Evolutionary conservation across 176 grass and related monocot genomes (phyloP).

Genomic region (Phoenix dactylifera): DNA sequence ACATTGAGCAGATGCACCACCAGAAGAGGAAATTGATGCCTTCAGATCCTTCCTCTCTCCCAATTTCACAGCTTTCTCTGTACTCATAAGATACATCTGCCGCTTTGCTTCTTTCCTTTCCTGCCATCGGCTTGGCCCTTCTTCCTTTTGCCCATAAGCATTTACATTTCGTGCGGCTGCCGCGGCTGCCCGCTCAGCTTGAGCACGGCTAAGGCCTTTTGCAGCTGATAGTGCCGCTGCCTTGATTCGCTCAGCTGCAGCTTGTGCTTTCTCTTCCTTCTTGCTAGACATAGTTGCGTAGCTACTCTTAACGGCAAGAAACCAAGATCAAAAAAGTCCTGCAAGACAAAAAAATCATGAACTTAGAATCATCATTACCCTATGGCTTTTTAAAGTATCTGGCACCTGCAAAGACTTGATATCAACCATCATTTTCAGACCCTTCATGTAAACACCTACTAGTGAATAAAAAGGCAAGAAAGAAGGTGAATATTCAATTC

Average conservation of each 20-base stretch:
- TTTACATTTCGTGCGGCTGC: slow-evolving; percentile 65
- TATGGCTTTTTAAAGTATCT: no score
- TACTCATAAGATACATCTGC: slow-evolving; percentile 61
- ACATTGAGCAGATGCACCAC: slow-evolving; percentile 37
- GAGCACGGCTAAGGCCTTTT: slow-evolving; percentile 64
- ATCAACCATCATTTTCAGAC: no score
- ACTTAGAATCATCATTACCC: no score
- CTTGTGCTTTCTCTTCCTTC: slow-evolving; percentile 36
- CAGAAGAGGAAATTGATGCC: slow-evolving; percentile 20
- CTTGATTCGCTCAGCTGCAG: slow-evolving; percentile 51
- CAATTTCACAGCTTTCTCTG: slow-evolving; percentile 52
- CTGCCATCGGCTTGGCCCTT: slow-evolving; percentile 14
- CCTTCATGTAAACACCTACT: no score
- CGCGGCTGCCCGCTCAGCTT: slow-evolving; percentile 53
- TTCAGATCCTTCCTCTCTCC: slow-evolving; percentile 67
- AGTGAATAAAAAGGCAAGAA: no score
- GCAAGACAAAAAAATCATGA: no score
- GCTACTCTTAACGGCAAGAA: no score
- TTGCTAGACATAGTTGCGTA: slow-evolving; percentile 39
- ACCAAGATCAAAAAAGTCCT: no score
- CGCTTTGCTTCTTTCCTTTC: slow-evolving; percentile 4
- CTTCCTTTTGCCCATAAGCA: slow-evolving; percentile 28
- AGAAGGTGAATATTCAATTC: no score
- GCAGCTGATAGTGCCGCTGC: slow-evolving; percentile 41
- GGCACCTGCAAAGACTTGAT: no score